Percentiles rank a stretch among this genome's conserved stretches.
phyloP scores from a whole-genome alignment of 1,284 basidiomycete genomes.

The Sphaerobolus stellatus region DNA sequence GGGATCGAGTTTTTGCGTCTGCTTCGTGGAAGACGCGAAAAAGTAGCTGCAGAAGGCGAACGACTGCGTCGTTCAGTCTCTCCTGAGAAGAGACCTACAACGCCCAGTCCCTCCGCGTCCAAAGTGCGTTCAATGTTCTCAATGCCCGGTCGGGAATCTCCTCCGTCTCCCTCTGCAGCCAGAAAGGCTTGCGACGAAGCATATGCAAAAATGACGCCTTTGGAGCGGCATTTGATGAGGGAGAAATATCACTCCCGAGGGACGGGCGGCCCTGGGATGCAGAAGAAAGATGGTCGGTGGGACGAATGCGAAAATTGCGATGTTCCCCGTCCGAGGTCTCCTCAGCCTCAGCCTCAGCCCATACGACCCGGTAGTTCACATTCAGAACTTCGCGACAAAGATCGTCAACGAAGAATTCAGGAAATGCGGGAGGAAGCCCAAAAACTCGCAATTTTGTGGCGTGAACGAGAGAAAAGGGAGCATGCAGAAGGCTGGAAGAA shows the following conservation, averaged over 20 bases:
- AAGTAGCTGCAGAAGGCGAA: neutral
- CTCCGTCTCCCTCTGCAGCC: neutral
- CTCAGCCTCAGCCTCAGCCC: no score
- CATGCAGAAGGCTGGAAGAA: neutral
- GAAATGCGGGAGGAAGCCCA: no score
- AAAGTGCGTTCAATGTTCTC: neutral
- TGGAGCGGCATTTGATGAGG: neutral
- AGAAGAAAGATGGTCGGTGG: no score
- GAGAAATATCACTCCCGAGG: neutral
- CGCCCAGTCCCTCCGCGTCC: neutral
- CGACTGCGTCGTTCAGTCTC: neutral
- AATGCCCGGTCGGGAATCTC: neutral
- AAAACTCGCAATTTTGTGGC: no score
- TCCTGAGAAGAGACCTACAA: neutral
- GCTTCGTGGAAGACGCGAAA: neutral
- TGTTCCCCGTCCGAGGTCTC: no score
- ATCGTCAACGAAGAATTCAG: no score
- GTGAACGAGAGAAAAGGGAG: neutral
- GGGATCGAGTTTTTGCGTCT: neutral
- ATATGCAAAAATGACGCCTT: conserved; percentile 3
- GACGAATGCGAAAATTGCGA: no score
- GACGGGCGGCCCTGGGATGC: no score
- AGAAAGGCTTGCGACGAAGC: neutral
- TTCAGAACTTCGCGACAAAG: no score
- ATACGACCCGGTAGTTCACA: no score